phyloP scores from a whole-genome alignment of 108 stramenopile genomes.

The Nitzschia sp. region DNA sequence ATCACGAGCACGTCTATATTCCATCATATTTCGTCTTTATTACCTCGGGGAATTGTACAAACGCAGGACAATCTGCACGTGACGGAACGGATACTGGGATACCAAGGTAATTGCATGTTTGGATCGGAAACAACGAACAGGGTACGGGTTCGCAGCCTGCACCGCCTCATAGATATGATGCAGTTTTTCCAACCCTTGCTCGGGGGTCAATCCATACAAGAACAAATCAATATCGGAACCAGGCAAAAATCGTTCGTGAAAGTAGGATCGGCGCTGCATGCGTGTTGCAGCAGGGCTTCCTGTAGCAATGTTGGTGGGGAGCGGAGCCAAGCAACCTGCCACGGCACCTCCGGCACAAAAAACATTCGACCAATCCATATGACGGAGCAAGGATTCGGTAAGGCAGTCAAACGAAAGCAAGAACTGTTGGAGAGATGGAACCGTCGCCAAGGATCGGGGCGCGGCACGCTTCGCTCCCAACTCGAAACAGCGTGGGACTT shows the following conservation, averaged over 20 bases:
- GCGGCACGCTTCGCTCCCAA: constrained; percentile 1
- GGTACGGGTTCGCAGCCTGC: constrained; percentile 39
- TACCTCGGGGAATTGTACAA: constrained; percentile 40
- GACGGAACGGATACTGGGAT: constrained; percentile 47
- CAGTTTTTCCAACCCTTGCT: constrained; percentile 35
- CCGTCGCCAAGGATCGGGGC: not conserved
- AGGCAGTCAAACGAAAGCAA: constrained; percentile 11
- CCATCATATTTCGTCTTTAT: not conserved
- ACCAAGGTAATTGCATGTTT: constrained; percentile 42
- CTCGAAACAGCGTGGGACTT: not conserved
- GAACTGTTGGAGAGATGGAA: constrained; percentile 3
- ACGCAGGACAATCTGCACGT: constrained; percentile 46
- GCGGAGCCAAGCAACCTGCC: constrained; percentile 33
- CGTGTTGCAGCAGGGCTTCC: not conserved
- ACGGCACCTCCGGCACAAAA: constrained; percentile 46
- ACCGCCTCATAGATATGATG: constrained; percentile 39
- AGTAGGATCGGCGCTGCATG: constrained; percentile 22
- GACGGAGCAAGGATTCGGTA: constrained; percentile 10
- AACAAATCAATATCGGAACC: constrained; percentile 48
- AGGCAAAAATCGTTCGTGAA: constrained; percentile 19
- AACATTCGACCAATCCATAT: constrained; percentile 45
- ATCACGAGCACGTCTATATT: no score
- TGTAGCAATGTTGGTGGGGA: constrained; percentile 17
- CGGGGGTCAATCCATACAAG: constrained; percentile 38
- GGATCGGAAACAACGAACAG: constrained; percentile 35